phyloP scores from a whole-genome alignment of 495 filamentous ascomycete genomes.

The Penicillium nucicola region DNA sequence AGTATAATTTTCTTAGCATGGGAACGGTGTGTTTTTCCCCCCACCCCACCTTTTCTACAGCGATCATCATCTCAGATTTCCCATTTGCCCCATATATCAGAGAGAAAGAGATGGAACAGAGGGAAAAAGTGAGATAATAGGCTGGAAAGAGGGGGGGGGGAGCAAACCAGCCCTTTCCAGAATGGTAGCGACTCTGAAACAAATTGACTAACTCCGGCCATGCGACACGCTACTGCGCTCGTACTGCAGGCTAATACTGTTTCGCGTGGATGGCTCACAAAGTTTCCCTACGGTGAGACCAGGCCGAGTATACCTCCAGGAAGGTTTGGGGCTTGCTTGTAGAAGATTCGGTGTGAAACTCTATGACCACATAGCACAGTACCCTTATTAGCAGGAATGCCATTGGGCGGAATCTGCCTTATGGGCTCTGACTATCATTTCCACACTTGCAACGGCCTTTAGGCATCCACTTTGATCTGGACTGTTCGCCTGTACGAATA shows the following conservation, averaged over 20 bases:
- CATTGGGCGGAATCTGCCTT: not conserved
- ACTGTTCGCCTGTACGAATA: slow-evolving; percentile 4
- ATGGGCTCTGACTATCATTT: slow-evolving; percentile 1
- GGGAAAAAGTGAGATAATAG: not conserved
- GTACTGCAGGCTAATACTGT: slow-evolving; percentile 15
- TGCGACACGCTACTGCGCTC: slow-evolving; percentile 20
- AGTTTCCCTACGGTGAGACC: slow-evolving; percentile 5
- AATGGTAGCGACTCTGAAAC: slow-evolving; percentile 19
- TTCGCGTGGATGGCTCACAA: slow-evolving; percentile 23
- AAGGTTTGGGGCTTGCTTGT: not conserved
- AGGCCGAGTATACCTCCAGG: not conserved
- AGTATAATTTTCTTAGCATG: not conserved
- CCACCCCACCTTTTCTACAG: not conserved
- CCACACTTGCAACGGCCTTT: not conserved
- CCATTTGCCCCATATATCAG: not conserved
- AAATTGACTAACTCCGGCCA: slow-evolving; percentile 18
- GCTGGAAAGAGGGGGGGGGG: too few relatives aligned
- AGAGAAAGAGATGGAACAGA: not conserved
- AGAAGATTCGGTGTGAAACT: slow-evolving; percentile 4
- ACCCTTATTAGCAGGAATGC: not conserved
- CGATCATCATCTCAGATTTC: slow-evolving; percentile 6
- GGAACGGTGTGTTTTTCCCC: not conserved
- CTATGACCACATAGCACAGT: not conserved
- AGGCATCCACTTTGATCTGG: not conserved
- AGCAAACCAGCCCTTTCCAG: not conserved